These are phyloP conservation scores for Plasmodium inui DNA, from an alignment of 169 alveolate genomes.

Conservation along the genomic window DNA sequence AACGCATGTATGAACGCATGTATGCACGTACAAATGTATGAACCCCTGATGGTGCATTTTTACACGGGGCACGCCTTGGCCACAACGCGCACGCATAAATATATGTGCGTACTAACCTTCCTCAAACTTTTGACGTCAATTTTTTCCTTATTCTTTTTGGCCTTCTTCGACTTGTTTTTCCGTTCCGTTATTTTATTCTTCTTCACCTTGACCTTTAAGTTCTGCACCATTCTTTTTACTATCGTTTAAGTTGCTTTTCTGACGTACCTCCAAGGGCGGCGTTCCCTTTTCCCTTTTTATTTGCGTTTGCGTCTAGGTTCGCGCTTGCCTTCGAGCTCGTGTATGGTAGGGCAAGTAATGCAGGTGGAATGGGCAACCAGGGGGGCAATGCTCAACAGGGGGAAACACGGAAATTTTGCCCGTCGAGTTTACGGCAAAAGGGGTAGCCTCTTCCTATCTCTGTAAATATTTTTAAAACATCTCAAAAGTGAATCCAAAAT, in stretches of 20 bases:
- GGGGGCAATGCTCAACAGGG: neutral
- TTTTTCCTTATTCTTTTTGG: constrained; percentile 49
- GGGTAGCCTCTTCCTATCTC: neutral
- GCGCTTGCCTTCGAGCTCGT: neutral
- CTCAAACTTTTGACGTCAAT: constrained; percentile 63
- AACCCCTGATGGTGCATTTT: neutral
- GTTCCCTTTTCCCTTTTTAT: neutral
- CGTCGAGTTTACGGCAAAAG: neutral
- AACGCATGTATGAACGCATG: neutral
- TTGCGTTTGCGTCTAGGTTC: neutral
- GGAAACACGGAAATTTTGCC: neutral
- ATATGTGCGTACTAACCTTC: constrained; percentile 15
- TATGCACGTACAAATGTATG: too few relatives aligned
- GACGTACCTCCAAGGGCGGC: neutral
- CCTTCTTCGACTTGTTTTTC: constrained; percentile 53
- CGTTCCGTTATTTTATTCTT: constrained; percentile 61
- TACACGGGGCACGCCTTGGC: neutral
- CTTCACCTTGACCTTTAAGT: constrained; percentile 47
- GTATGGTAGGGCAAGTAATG: neutral
- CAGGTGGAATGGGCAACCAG: neutral
- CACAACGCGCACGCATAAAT: neutral
- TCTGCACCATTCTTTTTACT: constrained; percentile 49
- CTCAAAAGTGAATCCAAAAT: neutral
- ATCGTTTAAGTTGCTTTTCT: neutral
- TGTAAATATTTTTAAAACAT: neutral